A percentile compares a stretch with the other conserved stretches of the same genome.
Conservation (phyloP, 2,329 filamentous ascomycete genomes). For the Aspergillus sp. region DNA sequence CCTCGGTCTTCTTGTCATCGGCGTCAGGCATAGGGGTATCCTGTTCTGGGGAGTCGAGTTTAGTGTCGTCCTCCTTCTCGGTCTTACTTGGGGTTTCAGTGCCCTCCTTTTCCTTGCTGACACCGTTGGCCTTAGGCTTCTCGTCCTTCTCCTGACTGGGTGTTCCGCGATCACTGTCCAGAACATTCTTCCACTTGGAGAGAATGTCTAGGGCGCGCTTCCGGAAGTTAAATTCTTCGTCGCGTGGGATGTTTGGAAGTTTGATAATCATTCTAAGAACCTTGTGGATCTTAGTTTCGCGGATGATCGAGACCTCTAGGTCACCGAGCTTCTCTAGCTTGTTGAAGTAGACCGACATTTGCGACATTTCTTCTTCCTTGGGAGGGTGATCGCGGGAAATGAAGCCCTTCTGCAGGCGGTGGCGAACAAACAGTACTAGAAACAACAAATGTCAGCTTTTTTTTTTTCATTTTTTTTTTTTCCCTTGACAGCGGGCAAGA, state of each 20-base stretch:
- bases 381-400: slow-evolving; percentile 79
- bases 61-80: slow-evolving; percentile 34
- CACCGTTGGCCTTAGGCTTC: slow-evolving; percentile 47
- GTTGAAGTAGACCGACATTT: slow-evolving; percentile 49
- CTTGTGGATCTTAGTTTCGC: slow-evolving; percentile 96
- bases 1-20: slow-evolving; percentile 33
- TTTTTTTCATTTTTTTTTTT: too few species aligned
- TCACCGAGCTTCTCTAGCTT: slow-evolving; percentile 80
- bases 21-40: slow-evolving; percentile 41
- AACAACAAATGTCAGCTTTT: slow-evolving; percentile 12
- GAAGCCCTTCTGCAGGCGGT: slow-evolving; percentile 93
- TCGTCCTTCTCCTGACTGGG: slow-evolving; percentile 40
- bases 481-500: not conserved
- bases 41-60: slow-evolving; percentile 19
- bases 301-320: slow-evolving; percentile 85
- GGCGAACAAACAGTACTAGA: slow-evolving; percentile 83
- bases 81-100: slow-evolving; percentile 33
- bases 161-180: slow-evolving; percentile 60
- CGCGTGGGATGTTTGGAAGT: slow-evolving; percentile 78
- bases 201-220: slow-evolving; percentile 74
- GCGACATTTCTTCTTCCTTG: slow-evolving; percentile 66
- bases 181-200: slow-evolving; percentile 83
- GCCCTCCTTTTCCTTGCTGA: slow-evolving; percentile 42
- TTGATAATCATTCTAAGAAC: slow-evolving; percentile 94
- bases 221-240: slow-evolving; percentile 89